A percentile compares a stretch with the other conserved stretches of the same genome.
Conservation (phyloP, 163 green algal genomes). For the Volvox carteri region DNA sequence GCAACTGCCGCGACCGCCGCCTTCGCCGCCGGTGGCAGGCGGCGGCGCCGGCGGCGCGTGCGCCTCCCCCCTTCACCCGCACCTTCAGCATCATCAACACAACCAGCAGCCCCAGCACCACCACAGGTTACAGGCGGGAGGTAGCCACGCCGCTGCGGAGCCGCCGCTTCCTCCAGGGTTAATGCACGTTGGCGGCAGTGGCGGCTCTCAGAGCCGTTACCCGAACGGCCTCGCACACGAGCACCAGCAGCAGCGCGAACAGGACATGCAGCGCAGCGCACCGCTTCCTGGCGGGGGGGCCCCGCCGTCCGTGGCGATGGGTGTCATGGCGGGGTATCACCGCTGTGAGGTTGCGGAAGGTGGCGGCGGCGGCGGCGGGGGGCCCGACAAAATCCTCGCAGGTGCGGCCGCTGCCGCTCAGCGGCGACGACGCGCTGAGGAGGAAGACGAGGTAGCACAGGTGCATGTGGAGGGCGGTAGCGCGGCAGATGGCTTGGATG, state of each 20-base stretch:
- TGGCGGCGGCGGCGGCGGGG: not conserved
- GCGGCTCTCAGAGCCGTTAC: not conserved
- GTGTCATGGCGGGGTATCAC: not conserved
- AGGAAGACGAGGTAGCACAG: slow-evolving; percentile 3
- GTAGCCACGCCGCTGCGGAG: not conserved
- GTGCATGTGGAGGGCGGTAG: not conserved
- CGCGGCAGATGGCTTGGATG: not conserved
- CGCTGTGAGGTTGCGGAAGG: not conserved
- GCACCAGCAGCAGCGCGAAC: not conserved
- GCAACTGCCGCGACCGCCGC: not conserved
- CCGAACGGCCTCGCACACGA: not conserved
- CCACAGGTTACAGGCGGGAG: not conserved
- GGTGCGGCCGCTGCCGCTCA: not conserved
- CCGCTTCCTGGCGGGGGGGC: not conserved
- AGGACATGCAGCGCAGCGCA: not conserved
- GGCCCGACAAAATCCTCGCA: not conserved
- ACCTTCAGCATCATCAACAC: no score
- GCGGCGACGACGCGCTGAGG: not conserved
- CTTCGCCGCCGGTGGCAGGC: not conserved
- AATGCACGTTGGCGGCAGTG: not conserved
- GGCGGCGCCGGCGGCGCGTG: not conserved
- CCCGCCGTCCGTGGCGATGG: not conserved
- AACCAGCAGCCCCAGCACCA: not conserved
- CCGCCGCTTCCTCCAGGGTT: no score
- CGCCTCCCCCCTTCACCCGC: no score